Conservation (phyloP, 306 rosid genomes). For the Cucurbita ficifolia region DNA sequence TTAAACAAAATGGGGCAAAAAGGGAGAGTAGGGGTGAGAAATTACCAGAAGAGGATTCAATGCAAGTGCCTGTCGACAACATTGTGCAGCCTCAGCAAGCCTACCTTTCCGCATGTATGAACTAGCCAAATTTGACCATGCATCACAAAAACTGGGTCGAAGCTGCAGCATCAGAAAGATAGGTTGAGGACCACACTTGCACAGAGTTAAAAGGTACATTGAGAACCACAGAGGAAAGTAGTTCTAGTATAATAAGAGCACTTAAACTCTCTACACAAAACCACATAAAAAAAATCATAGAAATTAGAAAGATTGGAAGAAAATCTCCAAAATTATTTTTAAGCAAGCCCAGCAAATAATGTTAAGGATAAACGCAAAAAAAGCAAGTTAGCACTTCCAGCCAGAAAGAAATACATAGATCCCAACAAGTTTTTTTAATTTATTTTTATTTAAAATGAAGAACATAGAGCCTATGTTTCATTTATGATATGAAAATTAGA, state of each 20-base stretch:
- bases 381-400: not conserved
- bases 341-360: not conserved
- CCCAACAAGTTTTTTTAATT: not conserved
- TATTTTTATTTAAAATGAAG: not conserved
- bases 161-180: constrained; percentile 35
- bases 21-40: not conserved
- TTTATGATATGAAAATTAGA: not conserved
- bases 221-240: not conserved
- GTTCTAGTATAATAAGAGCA: not conserved
- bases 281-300: not conserved
- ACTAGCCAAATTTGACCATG: constrained; percentile 96
- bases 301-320: not conserved
- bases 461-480: not conserved
- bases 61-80: constrained; percentile 96
- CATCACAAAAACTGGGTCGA: constrained; percentile 92
- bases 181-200: not conserved
- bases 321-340: not conserved
- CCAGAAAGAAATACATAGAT: not conserved
- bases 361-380: not conserved
- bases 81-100: constrained; percentile 86
- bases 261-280: not conserved
- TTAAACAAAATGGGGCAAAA: not conserved
- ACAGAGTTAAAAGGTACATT: not conserved
- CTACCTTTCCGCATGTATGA: constrained; percentile 98
- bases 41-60: constrained; percentile 80